Percentiles rank a stretch among this genome's conserved stretches.
These are phyloP conservation scores for Castanospermum australe DNA, from an alignment of 306 rosid species.

Conservation along the genomic window DNA sequence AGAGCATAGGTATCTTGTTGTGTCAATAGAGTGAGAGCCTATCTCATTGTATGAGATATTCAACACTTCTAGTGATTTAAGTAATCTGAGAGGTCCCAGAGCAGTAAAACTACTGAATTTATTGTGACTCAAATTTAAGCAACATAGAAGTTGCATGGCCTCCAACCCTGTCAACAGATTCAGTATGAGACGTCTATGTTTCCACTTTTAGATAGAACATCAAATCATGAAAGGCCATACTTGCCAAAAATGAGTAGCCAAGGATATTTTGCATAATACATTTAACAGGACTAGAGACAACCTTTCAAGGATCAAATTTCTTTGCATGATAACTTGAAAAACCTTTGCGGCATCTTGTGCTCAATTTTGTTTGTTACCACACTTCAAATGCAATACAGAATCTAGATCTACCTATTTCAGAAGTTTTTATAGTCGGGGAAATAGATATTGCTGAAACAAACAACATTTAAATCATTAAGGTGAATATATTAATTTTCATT, in stretches of 20 bases:
- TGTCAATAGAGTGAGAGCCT: slow-evolving; percentile 69
- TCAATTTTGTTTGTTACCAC: not conserved
- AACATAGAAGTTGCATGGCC: slow-evolving; percentile 82
- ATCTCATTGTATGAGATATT: slow-evolving; percentile 72
- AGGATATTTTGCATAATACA: not conserved
- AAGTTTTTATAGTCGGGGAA: not conserved
- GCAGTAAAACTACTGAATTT: slow-evolving; percentile 69
- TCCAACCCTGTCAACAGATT: slow-evolving; percentile 72
- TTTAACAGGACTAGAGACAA: not conserved
- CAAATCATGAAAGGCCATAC: not conserved
- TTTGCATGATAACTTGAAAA: not conserved
- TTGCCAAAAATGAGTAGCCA: not conserved
- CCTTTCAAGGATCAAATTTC: not conserved
- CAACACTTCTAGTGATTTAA: slow-evolving; percentile 65
- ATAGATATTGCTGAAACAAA: slow-evolving; percentile 2
- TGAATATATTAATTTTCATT: slow-evolving; percentile 9
- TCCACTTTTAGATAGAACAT: not conserved
- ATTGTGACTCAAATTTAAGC: slow-evolving; percentile 78
- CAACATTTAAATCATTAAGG: not conserved
- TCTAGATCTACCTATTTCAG: not conserved
- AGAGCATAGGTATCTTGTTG: slow-evolving; percentile 64
- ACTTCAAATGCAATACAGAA: not conserved
- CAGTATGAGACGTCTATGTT: slow-evolving; percentile 13
- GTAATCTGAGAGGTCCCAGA: slow-evolving; percentile 62
- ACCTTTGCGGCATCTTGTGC: not conserved